Conservation (phyloP, 768 basidiomycete species). For the Sistotremastrum suecicum region DNA sequence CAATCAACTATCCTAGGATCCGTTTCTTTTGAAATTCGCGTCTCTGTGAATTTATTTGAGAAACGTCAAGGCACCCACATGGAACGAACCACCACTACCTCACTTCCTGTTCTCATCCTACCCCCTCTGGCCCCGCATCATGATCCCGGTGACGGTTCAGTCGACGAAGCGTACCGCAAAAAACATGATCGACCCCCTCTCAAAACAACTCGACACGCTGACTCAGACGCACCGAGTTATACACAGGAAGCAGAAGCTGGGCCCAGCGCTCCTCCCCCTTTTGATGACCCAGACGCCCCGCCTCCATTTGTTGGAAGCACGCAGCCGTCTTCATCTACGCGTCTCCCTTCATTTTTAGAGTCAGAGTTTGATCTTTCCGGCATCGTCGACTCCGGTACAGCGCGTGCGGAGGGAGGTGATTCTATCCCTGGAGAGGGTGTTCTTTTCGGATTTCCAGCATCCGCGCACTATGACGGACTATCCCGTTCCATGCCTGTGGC, state of each 20-base stretch:
- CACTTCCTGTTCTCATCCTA: conserved; percentile 58
- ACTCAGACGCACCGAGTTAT: conserved; percentile 54
- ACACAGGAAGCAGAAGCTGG: conserved; percentile 54
- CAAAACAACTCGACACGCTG: conserved; percentile 56
- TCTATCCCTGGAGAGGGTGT: conserved; percentile 59
- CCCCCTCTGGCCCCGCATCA: conserved; percentile 69
- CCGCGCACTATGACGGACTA: conserved; percentile 74
- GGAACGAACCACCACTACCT: conserved; percentile 48
- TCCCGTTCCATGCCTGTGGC: conserved; percentile 34
- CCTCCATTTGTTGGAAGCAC: conserved; percentile 40
- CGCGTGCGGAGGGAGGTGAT: no score
- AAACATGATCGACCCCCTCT: conserved; percentile 75
- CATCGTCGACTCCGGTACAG: conserved; percentile 17
- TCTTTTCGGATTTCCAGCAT: conserved; percentile 56
- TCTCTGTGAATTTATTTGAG: conserved; percentile 69
- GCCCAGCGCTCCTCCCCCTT: conserved; percentile 73
- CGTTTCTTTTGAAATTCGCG: conserved; percentile 63
- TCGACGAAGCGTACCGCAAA: conserved; percentile 71
- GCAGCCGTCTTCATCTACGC: conserved; percentile 15
- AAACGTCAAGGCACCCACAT: conserved; percentile 37
- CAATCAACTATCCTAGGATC: conserved; percentile 73
- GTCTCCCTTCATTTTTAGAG: conserved; percentile 64
- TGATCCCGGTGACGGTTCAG: conserved; percentile 47
- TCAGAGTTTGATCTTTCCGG: conserved; percentile 43
- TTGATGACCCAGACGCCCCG: conserved; percentile 71